Percentiles rank a stretch among this genome's conserved stretches.
phyloP scores from a whole-genome alignment of 1,284 basidiomycete genomes.

The Cerioporus squamosus region DNA sequence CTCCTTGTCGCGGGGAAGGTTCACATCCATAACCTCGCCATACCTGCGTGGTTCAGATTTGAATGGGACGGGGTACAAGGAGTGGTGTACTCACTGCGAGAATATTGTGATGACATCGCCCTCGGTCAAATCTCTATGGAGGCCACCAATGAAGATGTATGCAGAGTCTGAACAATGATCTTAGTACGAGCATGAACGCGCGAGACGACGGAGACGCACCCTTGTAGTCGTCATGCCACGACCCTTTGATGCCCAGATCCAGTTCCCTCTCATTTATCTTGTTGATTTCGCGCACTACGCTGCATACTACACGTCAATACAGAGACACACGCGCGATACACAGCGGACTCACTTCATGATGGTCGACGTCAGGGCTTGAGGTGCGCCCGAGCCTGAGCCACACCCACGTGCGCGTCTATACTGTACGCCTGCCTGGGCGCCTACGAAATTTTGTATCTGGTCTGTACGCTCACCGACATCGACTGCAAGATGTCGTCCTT shows the following conservation, averaged over 20 bases:
- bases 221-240: conserved; percentile 98
- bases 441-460: conserved; percentile 32
- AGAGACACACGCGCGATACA: background rate
- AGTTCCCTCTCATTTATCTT: conserved; percentile 93
- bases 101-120: conserved; percentile 98
- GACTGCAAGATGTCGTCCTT: conserved; percentile 66
- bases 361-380: conserved; percentile 11
- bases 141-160: conserved; percentile 91
- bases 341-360: conserved; percentile 67
- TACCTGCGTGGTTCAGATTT: conserved; percentile 55
- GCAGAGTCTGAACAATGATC: conserved; percentile 74
- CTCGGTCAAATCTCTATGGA: conserved; percentile 89
- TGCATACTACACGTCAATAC: conserved; percentile 36
- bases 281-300: conserved; percentile 91
- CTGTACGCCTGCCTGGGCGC: conserved; percentile 12
- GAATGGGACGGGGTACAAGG: background rate
- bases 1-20: conserved; percentile 91
- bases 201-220: conserved; percentile 43
- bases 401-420: conserved; percentile 24
- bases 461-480: conserved; percentile 14
- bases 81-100: conserved; percentile 79
- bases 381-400: conserved; percentile 4
- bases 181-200: conserved; percentile 1
- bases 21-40: conserved; percentile 94
- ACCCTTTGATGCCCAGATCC: conserved; percentile 76